These are phyloP conservation scores for Penicillium sp. DNA, from an alignment of 2,329 filamentous ascomycete species.

Conservation along the genomic window DNA sequence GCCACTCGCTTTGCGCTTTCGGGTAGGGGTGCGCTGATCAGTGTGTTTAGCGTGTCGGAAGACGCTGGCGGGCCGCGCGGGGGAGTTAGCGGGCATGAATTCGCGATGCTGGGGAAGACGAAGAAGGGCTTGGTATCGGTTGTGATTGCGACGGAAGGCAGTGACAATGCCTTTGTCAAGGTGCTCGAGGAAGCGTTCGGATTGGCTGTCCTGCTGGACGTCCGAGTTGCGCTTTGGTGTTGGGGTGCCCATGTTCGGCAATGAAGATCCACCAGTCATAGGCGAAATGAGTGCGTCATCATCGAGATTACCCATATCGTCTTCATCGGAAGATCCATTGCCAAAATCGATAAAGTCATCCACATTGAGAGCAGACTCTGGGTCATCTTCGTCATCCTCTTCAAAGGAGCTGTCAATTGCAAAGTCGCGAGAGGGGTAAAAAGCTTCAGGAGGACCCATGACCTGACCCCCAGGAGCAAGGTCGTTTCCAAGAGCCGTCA, in stretches of 20 bases:
- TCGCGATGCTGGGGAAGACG: slow-evolving; percentile 49
- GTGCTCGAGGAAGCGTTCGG: slow-evolving; percentile 61
- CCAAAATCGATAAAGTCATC: slow-evolving; percentile 73
- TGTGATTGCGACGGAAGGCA: slow-evolving; percentile 68
- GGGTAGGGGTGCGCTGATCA: slow-evolving; percentile 42
- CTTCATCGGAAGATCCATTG: slow-evolving; percentile 57
- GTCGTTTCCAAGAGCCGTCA: slow-evolving; percentile 65
- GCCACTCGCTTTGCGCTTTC: slow-evolving; percentile 40
- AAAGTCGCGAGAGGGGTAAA: slow-evolving; percentile 65
- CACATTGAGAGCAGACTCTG: slow-evolving; percentile 62
- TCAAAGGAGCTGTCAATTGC: slow-evolving; percentile 60
- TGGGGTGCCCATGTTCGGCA: slow-evolving; percentile 29
- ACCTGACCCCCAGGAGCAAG: slow-evolving; percentile 57
- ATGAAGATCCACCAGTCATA: slow-evolving; percentile 49
- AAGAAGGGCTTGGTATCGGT: slow-evolving; percentile 50
- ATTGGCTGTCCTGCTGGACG: slow-evolving; percentile 30
- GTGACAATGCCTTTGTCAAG: slow-evolving; percentile 72
- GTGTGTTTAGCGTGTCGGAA: slow-evolving; percentile 42
- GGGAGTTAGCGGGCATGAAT: slow-evolving; percentile 47
- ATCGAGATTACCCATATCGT: slow-evolving; percentile 51
- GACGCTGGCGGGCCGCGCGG: slow-evolving; percentile 43
- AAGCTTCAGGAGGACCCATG: slow-evolving; percentile 73
- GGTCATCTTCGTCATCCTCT: slow-evolving; percentile 64
- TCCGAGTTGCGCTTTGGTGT: slow-evolving; percentile 37
- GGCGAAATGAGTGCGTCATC: slow-evolving; percentile 45